These are phyloP conservation scores for Apiosordaria backusii DNA, from an alignment of 495 filamentous ascomycete genomes.

Conservation along the genomic window DNA sequence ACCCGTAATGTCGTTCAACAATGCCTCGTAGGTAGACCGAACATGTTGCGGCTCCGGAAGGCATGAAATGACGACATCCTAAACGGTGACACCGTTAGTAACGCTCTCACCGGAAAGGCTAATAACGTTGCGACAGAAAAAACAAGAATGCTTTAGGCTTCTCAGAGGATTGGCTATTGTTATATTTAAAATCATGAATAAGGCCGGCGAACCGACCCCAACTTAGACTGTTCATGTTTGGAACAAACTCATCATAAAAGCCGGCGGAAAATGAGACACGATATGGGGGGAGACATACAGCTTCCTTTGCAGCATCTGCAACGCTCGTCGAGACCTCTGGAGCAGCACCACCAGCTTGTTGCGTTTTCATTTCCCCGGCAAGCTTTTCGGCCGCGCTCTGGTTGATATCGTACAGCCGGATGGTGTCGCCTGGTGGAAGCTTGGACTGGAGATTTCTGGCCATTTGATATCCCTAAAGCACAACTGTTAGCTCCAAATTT, in stretches of 20 bases:
- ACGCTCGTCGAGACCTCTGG: constrained; percentile 58
- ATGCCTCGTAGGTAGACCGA: constrained; percentile 63
- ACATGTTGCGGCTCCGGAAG: constrained; percentile 79
- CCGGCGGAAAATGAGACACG: constrained; percentile 1
- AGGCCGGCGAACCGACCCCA: constrained; percentile 39
- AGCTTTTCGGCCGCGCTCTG: constrained; percentile 56
- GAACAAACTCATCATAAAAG: constrained; percentile 55
- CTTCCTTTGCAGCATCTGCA: constrained; percentile 62
- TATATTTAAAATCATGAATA: constrained; percentile 48
- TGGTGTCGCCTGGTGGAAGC: constrained; percentile 62
- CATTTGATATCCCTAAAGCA: constrained; percentile 69
- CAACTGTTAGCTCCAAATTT: constrained; percentile 8
- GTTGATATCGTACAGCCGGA: constrained; percentile 76
- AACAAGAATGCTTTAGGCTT: constrained; percentile 5
- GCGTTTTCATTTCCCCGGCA: constrained; percentile 54
- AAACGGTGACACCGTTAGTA: constrained; percentile 20
- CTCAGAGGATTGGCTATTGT: constrained; percentile 37
- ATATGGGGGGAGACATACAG: constrained; percentile 54
- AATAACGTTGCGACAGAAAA: background rate
- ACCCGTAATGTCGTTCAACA: constrained; percentile 44
- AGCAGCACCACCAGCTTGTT: constrained; percentile 44
- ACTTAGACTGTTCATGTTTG: constrained; percentile 51
- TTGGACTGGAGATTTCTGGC: constrained; percentile 80
- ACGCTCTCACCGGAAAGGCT: constrained; percentile 5
- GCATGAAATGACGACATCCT: constrained; percentile 77